phyloP scores from a whole-genome alignment of 306 rosid genomes.

The barrel medic (Medicago truncatula) region MtrunA17r5.0-ANR NC_053042.1:16375501-16376000 shows the following conservation, averaged over 20 bases:
- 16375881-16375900: not conserved
- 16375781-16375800: not conserved
- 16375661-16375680: slow-evolving; percentile 48
- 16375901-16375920: not conserved
- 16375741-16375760: slow-evolving; percentile 37
- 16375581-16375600: not conserved
- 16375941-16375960: not conserved
- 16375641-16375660: slow-evolving; percentile 55
- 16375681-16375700: slow-evolving; percentile 17
- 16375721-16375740: slow-evolving; percentile 18
- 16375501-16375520: no score
- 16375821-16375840: slow-evolving; percentile 11
- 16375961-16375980: slow-evolving; percentile 51
- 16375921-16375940: slow-evolving; percentile 39
- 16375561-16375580: no score
- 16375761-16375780: slow-evolving; percentile 21
- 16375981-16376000: slow-evolving; percentile 55
- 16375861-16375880: not conserved
- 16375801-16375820: not conserved
- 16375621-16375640: not conserved
- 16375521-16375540: no score
- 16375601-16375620: not conserved
- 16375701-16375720: slow-evolving; percentile 51
- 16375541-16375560: no score
- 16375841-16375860: not conserved